phyloP scores from a whole-genome alignment of 306 rosid genomes.

The Mimosa pudica region DNA sequence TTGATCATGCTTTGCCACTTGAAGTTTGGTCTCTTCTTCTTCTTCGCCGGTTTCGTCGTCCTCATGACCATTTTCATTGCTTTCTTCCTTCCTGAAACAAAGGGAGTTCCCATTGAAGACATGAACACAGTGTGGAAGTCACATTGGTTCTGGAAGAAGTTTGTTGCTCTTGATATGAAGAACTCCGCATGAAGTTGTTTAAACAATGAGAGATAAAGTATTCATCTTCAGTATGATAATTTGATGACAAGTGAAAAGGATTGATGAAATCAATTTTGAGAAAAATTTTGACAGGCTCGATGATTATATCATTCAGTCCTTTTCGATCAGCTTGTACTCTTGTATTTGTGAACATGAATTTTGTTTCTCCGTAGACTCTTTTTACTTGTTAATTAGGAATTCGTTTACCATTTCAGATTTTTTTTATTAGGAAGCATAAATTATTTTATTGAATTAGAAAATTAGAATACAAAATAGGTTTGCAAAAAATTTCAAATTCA shows the following conservation, averaged over 20 bases:
- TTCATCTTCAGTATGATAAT: not conserved
- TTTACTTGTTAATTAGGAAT: not conserved
- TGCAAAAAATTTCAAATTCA: no score
- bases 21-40: slow-evolving; percentile 9
- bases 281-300: not conserved
- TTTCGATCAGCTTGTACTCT: not conserved
- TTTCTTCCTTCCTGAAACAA: not conserved
- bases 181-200: not conserved
- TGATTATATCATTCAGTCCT: not conserved
- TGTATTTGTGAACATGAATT: not conserved
- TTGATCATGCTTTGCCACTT: not conserved
- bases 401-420: no score
- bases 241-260: not conserved
- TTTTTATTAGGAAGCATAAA: no score
- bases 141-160: not conserved
- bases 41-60: not conserved
- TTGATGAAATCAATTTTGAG: not conserved
- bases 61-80: not conserved
- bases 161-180: not conserved
- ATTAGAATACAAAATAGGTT: no score
- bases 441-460: no score
- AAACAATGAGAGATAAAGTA: not conserved
- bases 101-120: not conserved
- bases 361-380: not conserved
- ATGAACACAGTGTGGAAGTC: slow-evolving; percentile 11